Evolutionary conservation across 2,329 filamentous ascomycete species (phyloP).

Genomic region (Cladobotryum protrusum): DNA sequence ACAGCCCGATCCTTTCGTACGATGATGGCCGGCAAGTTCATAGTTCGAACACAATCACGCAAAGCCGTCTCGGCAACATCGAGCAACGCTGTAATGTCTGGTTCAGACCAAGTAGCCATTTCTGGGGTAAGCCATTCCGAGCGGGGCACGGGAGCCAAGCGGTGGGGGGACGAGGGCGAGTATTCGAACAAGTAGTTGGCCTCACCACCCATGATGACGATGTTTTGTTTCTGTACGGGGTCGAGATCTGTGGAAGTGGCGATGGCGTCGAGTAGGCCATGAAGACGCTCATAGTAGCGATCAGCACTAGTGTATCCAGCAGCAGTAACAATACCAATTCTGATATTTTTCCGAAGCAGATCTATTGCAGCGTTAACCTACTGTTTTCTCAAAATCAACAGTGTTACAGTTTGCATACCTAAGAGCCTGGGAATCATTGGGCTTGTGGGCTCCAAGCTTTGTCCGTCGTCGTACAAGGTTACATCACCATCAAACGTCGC

Average conservation of each 20-base stretch:
- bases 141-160: slow-evolving; percentile 61
- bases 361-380: slow-evolving; percentile 31
- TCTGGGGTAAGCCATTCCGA: slow-evolving; percentile 68
- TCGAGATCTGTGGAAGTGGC: slow-evolving; percentile 53
- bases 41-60: slow-evolving; percentile 69
- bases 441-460: slow-evolving; percentile 67
- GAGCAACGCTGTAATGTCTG: slow-evolving; percentile 72
- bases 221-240: slow-evolving; percentile 62
- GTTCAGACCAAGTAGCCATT: slow-evolving; percentile 70
- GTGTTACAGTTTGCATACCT: slow-evolving; percentile 25
- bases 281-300: slow-evolving; percentile 79
- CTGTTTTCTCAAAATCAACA: too few species aligned
- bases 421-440: slow-evolving; percentile 65
- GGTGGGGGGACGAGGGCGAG: slow-evolving; percentile 55
- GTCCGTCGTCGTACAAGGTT: slow-evolving; percentile 87
- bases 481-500: slow-evolving; percentile 98
- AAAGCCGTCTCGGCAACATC: slow-evolving; percentile 84
- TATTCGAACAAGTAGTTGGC: slow-evolving; percentile 92
- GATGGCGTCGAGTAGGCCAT: slow-evolving; percentile 80
- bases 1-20: slow-evolving; percentile 86
- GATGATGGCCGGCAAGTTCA: slow-evolving; percentile 72
- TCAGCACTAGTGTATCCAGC: slow-evolving; percentile 87
- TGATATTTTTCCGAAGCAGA: slow-evolving; percentile 70
- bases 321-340: slow-evolving; percentile 92
- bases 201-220: slow-evolving; percentile 92